phyloP scores from a whole-genome alignment of 306 rosid genomes.

The Corylus americana region DNA sequence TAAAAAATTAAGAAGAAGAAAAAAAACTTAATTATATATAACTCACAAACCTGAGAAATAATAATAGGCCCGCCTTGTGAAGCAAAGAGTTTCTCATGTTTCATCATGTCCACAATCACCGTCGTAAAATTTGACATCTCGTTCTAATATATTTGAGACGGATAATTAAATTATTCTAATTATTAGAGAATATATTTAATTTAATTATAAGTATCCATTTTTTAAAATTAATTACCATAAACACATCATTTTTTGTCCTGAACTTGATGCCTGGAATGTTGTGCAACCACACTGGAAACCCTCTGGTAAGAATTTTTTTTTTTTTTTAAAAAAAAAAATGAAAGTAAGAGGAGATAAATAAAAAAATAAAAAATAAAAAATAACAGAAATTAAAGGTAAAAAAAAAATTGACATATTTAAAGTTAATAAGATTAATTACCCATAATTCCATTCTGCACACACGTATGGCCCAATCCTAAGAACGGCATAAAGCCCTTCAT shows the following conservation, averaged over 20 bases:
- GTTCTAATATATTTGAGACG: not conserved
- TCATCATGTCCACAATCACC: slow-evolving; percentile 31
- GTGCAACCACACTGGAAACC: slow-evolving; percentile 56
- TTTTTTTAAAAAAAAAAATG: too few relatives aligned
- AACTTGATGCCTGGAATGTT: slow-evolving; percentile 34
- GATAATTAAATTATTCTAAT: not conserved
- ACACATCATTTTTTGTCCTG: slow-evolving; percentile 35
- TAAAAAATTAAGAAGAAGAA: not conserved
- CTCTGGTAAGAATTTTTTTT: slow-evolving; percentile 22
- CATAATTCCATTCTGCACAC: slow-evolving; percentile 58
- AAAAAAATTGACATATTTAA: not conserved
- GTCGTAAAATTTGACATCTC: slow-evolving; percentile 36
- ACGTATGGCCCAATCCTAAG: slow-evolving; percentile 60
- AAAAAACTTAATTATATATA: not conserved
- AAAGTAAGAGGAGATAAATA: too few relatives aligned
- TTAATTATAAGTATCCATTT: not conserved
- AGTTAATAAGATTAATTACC: slow-evolving; percentile 22
- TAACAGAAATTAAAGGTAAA: not conserved
- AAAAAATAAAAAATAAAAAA: too few relatives aligned
- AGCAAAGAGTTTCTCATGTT: slow-evolving; percentile 34
- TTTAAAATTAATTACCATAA: slow-evolving; percentile 18
- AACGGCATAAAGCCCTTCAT: slow-evolving; percentile 27
- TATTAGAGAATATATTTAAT: not conserved
- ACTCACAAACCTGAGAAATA: slow-evolving; percentile 32
- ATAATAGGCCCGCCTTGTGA: slow-evolving; percentile 51